Evolutionary conservation across 1,284 basidiomycete genomes (phyloP), one percentile per base, ranked within the genome.

Genomic region (Cryptococcus neoformans): DNA sequence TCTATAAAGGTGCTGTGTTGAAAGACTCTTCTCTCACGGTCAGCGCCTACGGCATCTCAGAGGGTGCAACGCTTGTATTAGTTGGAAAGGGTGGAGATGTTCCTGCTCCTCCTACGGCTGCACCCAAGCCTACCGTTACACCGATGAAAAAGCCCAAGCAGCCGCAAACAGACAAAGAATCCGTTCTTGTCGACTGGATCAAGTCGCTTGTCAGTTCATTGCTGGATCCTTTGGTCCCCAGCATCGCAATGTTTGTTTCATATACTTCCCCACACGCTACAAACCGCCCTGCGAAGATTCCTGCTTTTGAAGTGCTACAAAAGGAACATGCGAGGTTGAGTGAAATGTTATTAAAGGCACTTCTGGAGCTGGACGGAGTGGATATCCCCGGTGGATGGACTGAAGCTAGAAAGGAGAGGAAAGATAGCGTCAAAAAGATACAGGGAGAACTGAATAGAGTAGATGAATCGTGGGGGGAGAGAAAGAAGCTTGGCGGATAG

Each of bases 361-460:
- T 81, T 50, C 63, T 81, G 49, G 77, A 78, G 59, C 63, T 81
- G 41, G 80, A 81, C 64, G 74, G 75, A 38, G 71, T 80, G 45
- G 75, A 80, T 49, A 76, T 81, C 37, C 77, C 75, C 3, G 36
- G 51, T 6, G 70, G 64, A 38, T 81, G 78, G 72, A 63, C 59
- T 6, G 66, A 75, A n/a, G 80, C 80, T 34, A 69, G 80, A 51
- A 65, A 69, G 58, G 78, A 76, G 61, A 67, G 80, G 54, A 81
- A 81, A 62, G 74, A 77, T 36, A 79, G 76, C 0, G 80, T 81
- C 6, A 73, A 62, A 62, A 62, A 60, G 28, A 75, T 81, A 11
- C 80, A 81, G 64, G 69, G 60, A n/a, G 69, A 73, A 53, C 64
- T 81, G 56, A 77, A 76, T 39, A 65, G 66, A 41, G 73, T 21